phyloP scores from a whole-genome alignment of 1,139 yeast genomes.

The Scheffersomyces titani region DNA sequence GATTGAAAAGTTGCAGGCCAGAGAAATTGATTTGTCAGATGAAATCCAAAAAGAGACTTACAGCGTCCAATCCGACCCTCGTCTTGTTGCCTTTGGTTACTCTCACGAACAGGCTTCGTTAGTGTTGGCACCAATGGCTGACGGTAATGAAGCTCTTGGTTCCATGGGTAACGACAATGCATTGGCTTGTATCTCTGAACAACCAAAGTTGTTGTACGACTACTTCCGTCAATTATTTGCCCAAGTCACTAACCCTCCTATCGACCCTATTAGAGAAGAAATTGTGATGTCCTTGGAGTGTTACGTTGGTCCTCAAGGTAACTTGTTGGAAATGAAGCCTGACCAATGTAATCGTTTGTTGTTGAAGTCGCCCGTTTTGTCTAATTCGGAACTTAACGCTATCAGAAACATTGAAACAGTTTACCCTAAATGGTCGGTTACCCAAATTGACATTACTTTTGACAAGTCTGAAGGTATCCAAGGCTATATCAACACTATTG shows the following conservation, averaged over 20 bases:
- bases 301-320: slow-evolving; percentile 97
- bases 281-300: slow-evolving; percentile 98
- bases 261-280: slow-evolving; percentile 95
- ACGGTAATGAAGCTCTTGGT: slow-evolving; percentile 92
- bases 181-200: slow-evolving; percentile 92
- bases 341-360: slow-evolving; percentile 87
- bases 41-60: slow-evolving; percentile 15
- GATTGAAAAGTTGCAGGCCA: slow-evolving; percentile 53
- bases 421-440: slow-evolving; percentile 85
- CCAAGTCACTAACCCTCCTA: slow-evolving; percentile 98
- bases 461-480: slow-evolving; percentile 76
- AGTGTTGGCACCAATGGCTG: slow-evolving; percentile 93
- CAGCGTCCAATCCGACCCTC: slow-evolving; percentile 76
- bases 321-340: slow-evolving; percentile 88
- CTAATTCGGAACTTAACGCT: slow-evolving; percentile 73
- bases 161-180: slow-evolving; percentile 99
- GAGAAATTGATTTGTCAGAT: slow-evolving; percentile 40
- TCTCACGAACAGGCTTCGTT: slow-evolving; percentile 87
- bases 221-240: slow-evolving; percentile 97
- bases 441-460: slow-evolving; percentile 87
- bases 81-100: slow-evolving; percentile 86
- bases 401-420: slow-evolving; percentile 68
- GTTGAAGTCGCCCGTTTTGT: slow-evolving; percentile 79
- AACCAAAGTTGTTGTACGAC: slow-evolving; percentile 87
- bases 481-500: slow-evolving; percentile 85